Evolutionary conservation across 345 rosid species (phyloP).

Genomic region (Mercurialis annua): DNA sequence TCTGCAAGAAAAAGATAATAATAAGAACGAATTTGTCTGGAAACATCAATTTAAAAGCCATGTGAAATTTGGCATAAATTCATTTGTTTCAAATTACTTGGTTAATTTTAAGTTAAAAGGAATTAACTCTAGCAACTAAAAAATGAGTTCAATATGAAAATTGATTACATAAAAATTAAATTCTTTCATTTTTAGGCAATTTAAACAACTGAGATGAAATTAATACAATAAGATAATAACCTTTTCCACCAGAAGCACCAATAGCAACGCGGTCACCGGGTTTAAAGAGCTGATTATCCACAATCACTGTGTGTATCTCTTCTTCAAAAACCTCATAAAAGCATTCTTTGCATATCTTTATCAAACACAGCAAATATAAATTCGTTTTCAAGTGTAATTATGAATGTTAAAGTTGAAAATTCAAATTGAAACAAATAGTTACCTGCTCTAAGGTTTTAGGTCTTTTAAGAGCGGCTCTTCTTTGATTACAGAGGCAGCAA

Average conservation of each 20-base stretch:
- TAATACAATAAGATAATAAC: conserved; percentile 23
- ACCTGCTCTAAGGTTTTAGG: conserved; percentile 94
- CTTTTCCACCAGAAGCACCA: conserved; percentile 97
- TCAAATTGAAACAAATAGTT: not conserved
- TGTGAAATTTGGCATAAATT: not conserved
- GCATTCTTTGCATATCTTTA: conserved; percentile 85
- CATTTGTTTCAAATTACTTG: too few relatives aligned
- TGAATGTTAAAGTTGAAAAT: not conserved
- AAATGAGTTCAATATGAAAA: too few relatives aligned
- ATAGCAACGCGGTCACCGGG: conserved; percentile 80
- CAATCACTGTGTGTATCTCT: conserved; percentile 76
- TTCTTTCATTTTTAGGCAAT: too few relatives aligned
- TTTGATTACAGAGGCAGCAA: conserved; percentile 58
- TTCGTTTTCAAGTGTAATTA: not conserved
- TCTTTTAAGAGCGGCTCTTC: conserved; percentile 71
- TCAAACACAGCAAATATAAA: not conserved
- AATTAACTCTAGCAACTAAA: too few relatives aligned
- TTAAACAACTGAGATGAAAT: not conserved
- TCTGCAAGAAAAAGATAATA: conserved; percentile 44
- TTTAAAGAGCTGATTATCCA: conserved; percentile 60
- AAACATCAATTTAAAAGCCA: too few relatives aligned
- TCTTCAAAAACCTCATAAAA: conserved; percentile 79
- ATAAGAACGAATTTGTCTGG: too few relatives aligned
- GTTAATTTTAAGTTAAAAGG: too few relatives aligned
- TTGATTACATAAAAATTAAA: too few relatives aligned